Evolutionary conservation across 2,329 filamentous ascomycete species (phyloP).

Genomic region (Ciborinia camelliae): DNA sequence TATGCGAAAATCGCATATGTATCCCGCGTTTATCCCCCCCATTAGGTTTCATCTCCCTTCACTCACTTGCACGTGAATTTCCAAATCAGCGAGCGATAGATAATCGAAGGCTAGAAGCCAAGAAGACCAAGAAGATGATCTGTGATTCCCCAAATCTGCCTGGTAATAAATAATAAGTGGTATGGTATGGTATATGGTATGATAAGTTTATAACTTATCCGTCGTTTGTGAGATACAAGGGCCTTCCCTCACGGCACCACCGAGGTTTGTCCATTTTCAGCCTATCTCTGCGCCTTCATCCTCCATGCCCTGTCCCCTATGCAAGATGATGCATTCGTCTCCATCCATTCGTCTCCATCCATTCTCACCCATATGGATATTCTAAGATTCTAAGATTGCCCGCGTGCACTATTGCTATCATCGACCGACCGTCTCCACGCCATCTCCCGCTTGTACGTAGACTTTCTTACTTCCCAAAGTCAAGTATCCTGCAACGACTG

Average conservation of each 20-base stretch:
- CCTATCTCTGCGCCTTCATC: neutral
- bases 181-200: no score
- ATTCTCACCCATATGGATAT: no score
- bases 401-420: neutral
- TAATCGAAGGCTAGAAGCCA: neutral
- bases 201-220: neutral
- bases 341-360: conserved; percentile 3
- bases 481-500: neutral
- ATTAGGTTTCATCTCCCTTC: neutral
- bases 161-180: no score
- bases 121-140: neutral
- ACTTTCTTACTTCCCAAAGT: neutral
- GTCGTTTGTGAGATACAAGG: conserved; percentile 12
- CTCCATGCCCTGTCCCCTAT: neutral
- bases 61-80: neutral
- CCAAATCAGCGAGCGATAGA: neutral
- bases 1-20: no score
- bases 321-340: conserved; percentile 12
- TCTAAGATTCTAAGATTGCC: neutral
- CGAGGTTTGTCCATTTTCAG: neutral
- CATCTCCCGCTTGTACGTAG: conserved; percentile 6
- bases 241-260: conserved; percentile 5
- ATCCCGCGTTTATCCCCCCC: neutral
- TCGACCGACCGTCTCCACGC: conserved; percentile 3
- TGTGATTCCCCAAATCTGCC: neutral